phyloP scores from a whole-genome alignment of 139 green algal species.

The Eudorina sp. region DNA sequence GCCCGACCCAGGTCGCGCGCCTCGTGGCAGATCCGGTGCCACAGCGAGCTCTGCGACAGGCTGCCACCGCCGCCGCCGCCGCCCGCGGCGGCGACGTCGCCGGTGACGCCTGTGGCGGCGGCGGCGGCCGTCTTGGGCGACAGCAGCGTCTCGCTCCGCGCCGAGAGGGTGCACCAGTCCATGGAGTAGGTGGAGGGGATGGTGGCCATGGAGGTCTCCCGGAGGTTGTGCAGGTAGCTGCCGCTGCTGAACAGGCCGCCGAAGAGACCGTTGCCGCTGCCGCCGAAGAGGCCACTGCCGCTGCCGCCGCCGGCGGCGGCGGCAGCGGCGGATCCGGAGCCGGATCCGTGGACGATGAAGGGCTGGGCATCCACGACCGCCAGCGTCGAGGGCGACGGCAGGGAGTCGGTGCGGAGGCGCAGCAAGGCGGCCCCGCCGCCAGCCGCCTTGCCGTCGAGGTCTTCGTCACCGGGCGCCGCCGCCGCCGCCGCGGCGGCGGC shows the following conservation, averaged over 20 bases:
- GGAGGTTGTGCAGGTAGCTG: not conserved
- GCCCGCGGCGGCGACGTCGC: not conserved
- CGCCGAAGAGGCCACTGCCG: not conserved
- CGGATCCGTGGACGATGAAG: not conserved
- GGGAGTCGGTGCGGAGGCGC: constrained; percentile 37
- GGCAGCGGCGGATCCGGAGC: not conserved
- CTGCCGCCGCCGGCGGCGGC: not conserved
- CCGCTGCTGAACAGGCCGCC: not conserved
- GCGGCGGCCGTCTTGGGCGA: not conserved
- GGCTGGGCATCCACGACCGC: constrained; percentile 26
- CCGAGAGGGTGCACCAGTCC: constrained; percentile 37
- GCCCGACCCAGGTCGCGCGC: not conserved
- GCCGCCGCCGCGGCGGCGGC: not conserved
- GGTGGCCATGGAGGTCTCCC: not conserved
- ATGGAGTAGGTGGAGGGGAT: constrained; percentile 34
- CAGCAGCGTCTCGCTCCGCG: constrained; percentile 22
- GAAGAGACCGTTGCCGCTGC: not conserved
- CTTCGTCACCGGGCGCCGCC: not conserved
- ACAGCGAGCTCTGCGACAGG: not conserved
- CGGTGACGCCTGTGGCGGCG: not conserved
- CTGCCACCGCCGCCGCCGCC: not conserved
- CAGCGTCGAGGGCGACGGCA: constrained; percentile 23
- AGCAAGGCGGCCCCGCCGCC: not conserved
- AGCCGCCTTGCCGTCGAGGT: too few species aligned
- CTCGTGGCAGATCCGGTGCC: constrained; percentile 18